These are phyloP conservation scores for Kluyveromyces aestuarii DNA, from an alignment of 805 yeast species.

Conservation along the genomic window DNA sequence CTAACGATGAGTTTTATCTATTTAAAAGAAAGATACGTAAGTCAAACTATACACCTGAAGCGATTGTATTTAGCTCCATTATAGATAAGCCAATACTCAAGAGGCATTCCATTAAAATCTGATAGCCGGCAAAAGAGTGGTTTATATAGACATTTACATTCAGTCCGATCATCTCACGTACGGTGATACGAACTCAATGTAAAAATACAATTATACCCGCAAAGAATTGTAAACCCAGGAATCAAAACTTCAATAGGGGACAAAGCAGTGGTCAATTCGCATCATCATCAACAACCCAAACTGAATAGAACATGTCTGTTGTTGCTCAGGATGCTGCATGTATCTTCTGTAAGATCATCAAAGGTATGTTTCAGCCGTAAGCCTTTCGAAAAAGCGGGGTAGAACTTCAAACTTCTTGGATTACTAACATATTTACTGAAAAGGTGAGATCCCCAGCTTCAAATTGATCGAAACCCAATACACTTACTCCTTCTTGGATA, in stretches of 20 bases:
- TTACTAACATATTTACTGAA: slow-evolving; percentile 5
- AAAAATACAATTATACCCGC: no score
- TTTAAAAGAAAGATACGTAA: no score
- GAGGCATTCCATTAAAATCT: no score
- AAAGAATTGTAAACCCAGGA: no score
- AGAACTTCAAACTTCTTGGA: not conserved
- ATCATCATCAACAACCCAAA: not conserved
- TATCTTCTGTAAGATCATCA: slow-evolving; percentile 89
- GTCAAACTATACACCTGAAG: no score
- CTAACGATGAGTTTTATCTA: no score
- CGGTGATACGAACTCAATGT: not conserved
- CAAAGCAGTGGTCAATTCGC: not conserved
- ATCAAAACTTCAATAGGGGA: no score
- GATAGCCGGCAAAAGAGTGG: no score
- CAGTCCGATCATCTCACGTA: not conserved
- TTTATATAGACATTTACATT: not conserved
- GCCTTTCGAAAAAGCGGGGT: not conserved
- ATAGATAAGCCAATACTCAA: no score
- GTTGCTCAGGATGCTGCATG: slow-evolving; percentile 48
- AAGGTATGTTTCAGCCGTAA: slow-evolving; percentile 38
- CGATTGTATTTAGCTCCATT: no score
- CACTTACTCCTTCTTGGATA: slow-evolving; percentile 80
- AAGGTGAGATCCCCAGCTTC: slow-evolving; percentile 90
- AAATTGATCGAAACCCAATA: slow-evolving; percentile 81
- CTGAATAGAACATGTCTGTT: not conserved